Conservation (phyloP, 1,284 basidiomycete species). For the Pholiota adiposa region DNA sequence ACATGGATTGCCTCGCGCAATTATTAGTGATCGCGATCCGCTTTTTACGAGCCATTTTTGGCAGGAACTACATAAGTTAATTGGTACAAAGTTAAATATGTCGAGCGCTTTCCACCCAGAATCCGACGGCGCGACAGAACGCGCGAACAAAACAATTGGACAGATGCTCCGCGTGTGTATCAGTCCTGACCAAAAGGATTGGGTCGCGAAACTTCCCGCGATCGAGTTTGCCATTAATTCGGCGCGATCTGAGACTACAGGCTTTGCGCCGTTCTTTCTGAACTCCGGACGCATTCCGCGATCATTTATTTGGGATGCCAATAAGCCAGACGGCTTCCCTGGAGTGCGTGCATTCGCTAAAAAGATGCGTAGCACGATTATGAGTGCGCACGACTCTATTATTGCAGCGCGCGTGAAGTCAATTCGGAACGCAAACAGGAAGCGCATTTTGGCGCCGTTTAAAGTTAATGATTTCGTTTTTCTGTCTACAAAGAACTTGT, state of each 20-base stretch:
- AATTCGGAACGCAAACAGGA: slow-evolving; percentile 28
- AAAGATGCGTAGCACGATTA: slow-evolving; percentile 24
- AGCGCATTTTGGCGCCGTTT: slow-evolving; percentile 22
- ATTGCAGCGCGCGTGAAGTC: slow-evolving; percentile 30
- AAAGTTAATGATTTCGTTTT: slow-evolving; percentile 31
- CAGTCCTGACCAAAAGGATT: slow-evolving; percentile 37
- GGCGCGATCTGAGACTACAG: slow-evolving; percentile 8
- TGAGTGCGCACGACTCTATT: slow-evolving; percentile 34
- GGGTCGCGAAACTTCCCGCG: slow-evolving; percentile 32
- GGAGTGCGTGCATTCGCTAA: slow-evolving; percentile 28
- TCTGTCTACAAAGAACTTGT: slow-evolving; percentile 33
- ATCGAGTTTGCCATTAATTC: slow-evolving; percentile 13
- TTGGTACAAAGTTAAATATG: slow-evolving; percentile 41
- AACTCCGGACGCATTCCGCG: slow-evolving; percentile 29
- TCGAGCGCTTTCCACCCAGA: slow-evolving; percentile 48
- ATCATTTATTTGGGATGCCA: slow-evolving; percentile 29
- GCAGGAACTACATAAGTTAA: slow-evolving; percentile 36
- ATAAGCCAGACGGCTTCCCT: slow-evolving; percentile 19
- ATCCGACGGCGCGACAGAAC: slow-evolving; percentile 44
- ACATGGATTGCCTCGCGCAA: slow-evolving; percentile 39
- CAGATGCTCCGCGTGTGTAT: slow-evolving; percentile 32
- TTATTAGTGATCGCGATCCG: slow-evolving; percentile 45
- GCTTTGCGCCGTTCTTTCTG: slow-evolving; percentile 20
- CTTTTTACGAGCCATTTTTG: slow-evolving; percentile 48
- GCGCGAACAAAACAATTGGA: slow-evolving; percentile 31